Conservation (phyloP, 768 basidiomycete genomes). For the Mycena albidolilacea region DNA sequence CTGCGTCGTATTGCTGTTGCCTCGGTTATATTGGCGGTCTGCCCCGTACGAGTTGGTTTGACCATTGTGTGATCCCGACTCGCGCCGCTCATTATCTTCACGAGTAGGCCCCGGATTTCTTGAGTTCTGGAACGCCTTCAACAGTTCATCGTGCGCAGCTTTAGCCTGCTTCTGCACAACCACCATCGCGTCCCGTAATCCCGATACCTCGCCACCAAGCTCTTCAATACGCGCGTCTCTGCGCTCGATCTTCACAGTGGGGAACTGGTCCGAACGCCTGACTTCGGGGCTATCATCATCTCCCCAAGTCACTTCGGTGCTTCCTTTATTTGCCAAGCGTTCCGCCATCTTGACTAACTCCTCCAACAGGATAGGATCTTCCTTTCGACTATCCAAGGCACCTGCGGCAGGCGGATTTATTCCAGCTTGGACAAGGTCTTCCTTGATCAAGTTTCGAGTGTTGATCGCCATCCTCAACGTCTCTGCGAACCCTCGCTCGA, state of each 20-base stretch:
- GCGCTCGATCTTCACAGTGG: slow-evolving; percentile 25
- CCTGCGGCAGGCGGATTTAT: background rate
- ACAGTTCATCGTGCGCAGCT: background rate
- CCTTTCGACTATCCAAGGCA: slow-evolving; percentile 9
- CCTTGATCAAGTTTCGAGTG: slow-evolving; percentile 25
- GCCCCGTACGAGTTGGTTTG: slow-evolving; percentile 4
- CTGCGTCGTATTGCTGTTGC: background rate
- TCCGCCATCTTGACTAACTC: slow-evolving; percentile 31
- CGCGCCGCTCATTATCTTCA: slow-evolving; percentile 7
- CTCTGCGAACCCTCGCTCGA: slow-evolving; percentile 26
- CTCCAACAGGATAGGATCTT: slow-evolving; percentile 28
- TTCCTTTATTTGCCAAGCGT: slow-evolving; percentile 11
- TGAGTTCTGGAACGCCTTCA: background rate
- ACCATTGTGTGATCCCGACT: background rate
- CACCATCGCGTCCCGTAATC: slow-evolving; percentile 17
- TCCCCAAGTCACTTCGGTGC: slow-evolving; percentile 20
- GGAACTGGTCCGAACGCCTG: slow-evolving; percentile 27
- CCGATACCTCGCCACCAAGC: slow-evolving; percentile 14
- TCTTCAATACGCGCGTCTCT: slow-evolving; percentile 27
- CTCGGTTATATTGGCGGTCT: slow-evolving; percentile 7
- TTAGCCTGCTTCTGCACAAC: slow-evolving; percentile 22
- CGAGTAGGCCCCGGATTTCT: background rate
- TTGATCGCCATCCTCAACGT: slow-evolving; percentile 19
- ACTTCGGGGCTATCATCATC: background rate
- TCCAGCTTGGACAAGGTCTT: slow-evolving; percentile 3